Evolutionary conservation across 2,329 filamentous ascomycete species (phyloP), one percentile per base, ranked within the genome.

Genomic region (Fusarium beomiforme): DNA sequence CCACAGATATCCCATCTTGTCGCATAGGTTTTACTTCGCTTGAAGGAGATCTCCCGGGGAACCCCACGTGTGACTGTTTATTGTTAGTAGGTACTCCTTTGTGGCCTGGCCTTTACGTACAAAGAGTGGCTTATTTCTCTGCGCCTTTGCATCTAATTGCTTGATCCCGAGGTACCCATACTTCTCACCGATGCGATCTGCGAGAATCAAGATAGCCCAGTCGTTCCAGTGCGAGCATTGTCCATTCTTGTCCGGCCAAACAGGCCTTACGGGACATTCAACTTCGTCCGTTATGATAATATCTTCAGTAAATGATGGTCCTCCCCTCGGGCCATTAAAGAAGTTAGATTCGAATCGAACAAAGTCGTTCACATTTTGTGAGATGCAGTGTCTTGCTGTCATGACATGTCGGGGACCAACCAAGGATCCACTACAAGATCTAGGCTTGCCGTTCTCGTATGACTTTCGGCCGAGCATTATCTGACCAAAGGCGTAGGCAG

Each of bases 331-430:
- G 3, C 23, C 56, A 1, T 67, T 41, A 12, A 46, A 51, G 6
- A 46, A 51, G 8, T 50, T 61, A 11, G 62, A 51, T 10, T 43
- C n/a, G 17, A 67, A 67, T 5, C 16, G 12, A 4, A 37, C 33
- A 11, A 14, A 19, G 1, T n/a, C 26, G 6, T 26, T 12, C 2
- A 36, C 3, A 1, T 8, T 1, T 6, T 50, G 12, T 0, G 6
- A 10, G 9, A 71, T 7, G 24, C 68, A 71, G 24, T 71, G 68
- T 3, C 24, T 34, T 1, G 68, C 68, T 6, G 46, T 50, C 16
- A 61, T 23, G 24, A 60, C 41, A n/a, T 71, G 68, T 5, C 68
- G 33, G 11, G 36, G 68, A 2, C 68, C 68, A n/a, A 71, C 49
- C 3, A 64, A 21, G 2, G 68, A 44, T 1, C 36, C 68, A 21